Conservation (phyloP, 2,329 filamentous ascomycete species). For the Emergomyces orientalis region DNA sequence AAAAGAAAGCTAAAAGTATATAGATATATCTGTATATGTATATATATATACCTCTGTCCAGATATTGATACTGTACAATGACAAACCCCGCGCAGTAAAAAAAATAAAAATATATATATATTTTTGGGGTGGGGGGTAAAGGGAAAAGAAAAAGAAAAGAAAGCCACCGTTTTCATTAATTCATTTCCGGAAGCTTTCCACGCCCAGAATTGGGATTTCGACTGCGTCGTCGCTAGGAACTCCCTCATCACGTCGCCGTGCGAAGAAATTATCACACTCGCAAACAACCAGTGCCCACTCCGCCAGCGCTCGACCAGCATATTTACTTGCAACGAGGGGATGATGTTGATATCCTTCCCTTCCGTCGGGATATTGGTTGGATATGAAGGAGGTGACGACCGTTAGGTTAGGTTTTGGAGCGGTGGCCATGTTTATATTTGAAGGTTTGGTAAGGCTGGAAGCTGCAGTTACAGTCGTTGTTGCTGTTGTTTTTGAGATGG, state of each 20-base stretch:
- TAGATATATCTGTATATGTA: not conserved
- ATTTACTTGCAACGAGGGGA: conserved; percentile 41
- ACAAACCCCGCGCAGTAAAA: not conserved
- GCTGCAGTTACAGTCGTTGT: not conserved
- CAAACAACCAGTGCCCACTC: conserved; percentile 55
- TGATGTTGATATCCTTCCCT: conserved; percentile 20
- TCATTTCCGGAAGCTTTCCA: conserved; percentile 49
- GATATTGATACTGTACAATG: not conserved
- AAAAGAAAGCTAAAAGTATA: not conserved
- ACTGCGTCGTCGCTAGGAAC: conserved; percentile 49
- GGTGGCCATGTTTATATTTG: not conserved
- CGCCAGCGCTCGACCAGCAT: conserved; percentile 54
- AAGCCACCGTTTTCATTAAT: not conserved
- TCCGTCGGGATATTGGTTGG: conserved; percentile 17
- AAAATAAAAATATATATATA: not conserved
- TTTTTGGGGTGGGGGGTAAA: not conserved
- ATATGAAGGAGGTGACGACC: conserved; percentile 11
- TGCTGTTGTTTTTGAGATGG: not conserved
- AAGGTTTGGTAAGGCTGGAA: not conserved
- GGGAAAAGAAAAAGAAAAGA: conserved; percentile 11
- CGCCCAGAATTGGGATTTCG: conserved; percentile 53
- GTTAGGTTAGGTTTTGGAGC: not conserved
- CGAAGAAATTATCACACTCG: conserved; percentile 56
- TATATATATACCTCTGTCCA: not conserved
- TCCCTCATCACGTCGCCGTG: conserved; percentile 52